Evolutionary conservation across 805 yeast genomes (phyloP).

Genomic region (Saturnispora diversa): DNA sequence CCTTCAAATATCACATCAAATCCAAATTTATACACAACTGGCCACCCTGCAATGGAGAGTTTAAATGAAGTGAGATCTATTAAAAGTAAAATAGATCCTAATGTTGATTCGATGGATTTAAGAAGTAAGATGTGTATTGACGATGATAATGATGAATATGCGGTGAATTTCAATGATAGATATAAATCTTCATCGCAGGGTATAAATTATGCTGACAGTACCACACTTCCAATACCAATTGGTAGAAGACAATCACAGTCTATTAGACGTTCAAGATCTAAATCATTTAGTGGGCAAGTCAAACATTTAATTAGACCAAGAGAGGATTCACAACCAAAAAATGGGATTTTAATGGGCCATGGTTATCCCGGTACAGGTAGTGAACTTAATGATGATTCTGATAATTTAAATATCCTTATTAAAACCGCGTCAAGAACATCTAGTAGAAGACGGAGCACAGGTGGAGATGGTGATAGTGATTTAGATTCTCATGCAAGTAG

Average conservation of each 20-base stretch:
- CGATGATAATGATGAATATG: slow-evolving; percentile 26
- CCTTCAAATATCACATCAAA: background rate
- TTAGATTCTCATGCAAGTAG: slow-evolving; percentile 66
- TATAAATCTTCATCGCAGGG: slow-evolving; percentile 9
- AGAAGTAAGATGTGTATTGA: slow-evolving; percentile 24
- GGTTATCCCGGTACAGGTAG: slow-evolving; percentile 4
- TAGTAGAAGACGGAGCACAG: slow-evolving; percentile 21
- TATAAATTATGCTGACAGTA: slow-evolving; percentile 13
- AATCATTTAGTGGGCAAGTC: slow-evolving; percentile 38
- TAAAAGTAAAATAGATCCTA: slow-evolving; percentile 9
- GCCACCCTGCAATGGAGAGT: background rate
- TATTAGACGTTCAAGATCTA: slow-evolving; percentile 27
- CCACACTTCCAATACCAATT: slow-evolving; percentile 14
- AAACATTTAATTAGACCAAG: slow-evolving; percentile 31
- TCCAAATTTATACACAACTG: background rate
- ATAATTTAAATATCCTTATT: too few species aligned
- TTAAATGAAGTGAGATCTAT: background rate
- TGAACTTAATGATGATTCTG: slow-evolving; percentile 9
- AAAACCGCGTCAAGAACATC: slow-evolving; percentile 24
- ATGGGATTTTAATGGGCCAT: slow-evolving; percentile 10
- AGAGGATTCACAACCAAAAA: slow-evolving; percentile 20
- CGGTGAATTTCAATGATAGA: slow-evolving; percentile 20
- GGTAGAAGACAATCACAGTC: too few species aligned
- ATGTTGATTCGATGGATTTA: slow-evolving; percentile 24
- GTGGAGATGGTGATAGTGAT: slow-evolving; percentile 43